Evolutionary conservation across 805 yeast genomes (phyloP).

Genomic region (Lachancea cidri): DNA sequence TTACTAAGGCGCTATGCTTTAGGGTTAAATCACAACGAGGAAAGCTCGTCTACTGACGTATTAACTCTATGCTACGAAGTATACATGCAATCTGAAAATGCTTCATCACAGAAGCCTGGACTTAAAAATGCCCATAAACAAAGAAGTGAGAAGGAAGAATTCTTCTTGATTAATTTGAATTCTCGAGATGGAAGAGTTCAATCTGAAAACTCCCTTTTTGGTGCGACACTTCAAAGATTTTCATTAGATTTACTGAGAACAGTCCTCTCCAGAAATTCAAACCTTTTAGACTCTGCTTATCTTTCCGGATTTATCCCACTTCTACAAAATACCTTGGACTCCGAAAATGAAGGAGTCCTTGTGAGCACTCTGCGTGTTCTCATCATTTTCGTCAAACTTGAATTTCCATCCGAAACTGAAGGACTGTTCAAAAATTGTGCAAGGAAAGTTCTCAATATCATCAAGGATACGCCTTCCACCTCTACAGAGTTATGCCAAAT

Average conservation of each 20-base stretch:
- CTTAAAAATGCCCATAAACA: too few relatives aligned
- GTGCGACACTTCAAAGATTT: conserved; percentile 64
- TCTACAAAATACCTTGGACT: conserved; percentile 51
- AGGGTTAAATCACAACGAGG: conserved; percentile 74
- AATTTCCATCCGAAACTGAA: conserved; percentile 47
- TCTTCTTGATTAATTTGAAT: conserved; percentile 69
- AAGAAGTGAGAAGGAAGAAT: conserved; percentile 51
- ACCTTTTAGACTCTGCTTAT: conserved; percentile 53
- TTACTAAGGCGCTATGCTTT: conserved; percentile 66
- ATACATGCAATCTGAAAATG: conserved; percentile 44
- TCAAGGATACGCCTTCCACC: conserved; percentile 74
- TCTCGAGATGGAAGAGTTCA: conserved; percentile 52
- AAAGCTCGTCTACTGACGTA: conserved; percentile 51
- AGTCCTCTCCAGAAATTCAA: conserved; percentile 59
- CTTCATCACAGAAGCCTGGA: too few relatives aligned
- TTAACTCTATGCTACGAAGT: conserved; percentile 71
- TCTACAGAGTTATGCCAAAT: conserved; percentile 76
- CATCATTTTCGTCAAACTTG: conserved; percentile 53
- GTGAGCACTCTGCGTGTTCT: conserved; percentile 62
- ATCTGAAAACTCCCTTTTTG: conserved; percentile 50
- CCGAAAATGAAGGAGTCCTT: conserved; percentile 75
- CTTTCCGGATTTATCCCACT: conserved; percentile 72
- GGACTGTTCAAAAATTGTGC: conserved; percentile 54
- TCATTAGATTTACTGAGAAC: conserved; percentile 70
- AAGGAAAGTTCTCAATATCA: conserved; percentile 52